Percentiles rank a stretch among this genome's conserved stretches.
Evolutionary conservation across 169 alveolate genomes (phyloP).

Genomic region (Cryptosporidium ryanae): DNA sequence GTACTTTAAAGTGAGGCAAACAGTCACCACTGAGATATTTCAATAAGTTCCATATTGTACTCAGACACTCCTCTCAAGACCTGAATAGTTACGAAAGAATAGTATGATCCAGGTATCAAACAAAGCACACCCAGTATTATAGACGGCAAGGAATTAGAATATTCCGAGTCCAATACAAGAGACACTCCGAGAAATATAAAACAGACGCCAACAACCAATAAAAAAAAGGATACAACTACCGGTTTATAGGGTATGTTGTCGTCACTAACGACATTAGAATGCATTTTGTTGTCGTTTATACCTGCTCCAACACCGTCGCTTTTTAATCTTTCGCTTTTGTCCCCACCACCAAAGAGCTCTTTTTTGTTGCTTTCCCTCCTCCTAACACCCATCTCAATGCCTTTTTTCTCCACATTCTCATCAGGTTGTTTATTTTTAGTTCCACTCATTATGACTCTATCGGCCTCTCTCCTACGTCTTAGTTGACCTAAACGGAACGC

Average conservation of each 20-base stretch:
- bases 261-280: not conserved
- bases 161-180: conserved; percentile 20
- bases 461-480: too few relatives aligned
- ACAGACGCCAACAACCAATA: conserved; percentile 75
- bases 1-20: too few relatives aligned
- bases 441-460: too few relatives aligned
- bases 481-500: too few relatives aligned
- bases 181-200: conserved; percentile 69
- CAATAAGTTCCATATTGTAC: conserved; percentile 70
- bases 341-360: not conserved
- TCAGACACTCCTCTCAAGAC: conserved; percentile 79
- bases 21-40: not conserved
- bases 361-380: not conserved
- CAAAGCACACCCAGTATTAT: conserved; percentile 78
- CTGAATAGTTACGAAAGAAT: conserved; percentile 78
- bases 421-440: too few relatives aligned
- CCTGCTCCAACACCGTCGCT: too few relatives aligned
- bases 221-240: conserved; percentile 72
- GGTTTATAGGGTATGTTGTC: conserved; percentile 21
- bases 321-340: too few relatives aligned
- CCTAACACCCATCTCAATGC: not conserved
- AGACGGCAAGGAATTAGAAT: conserved; percentile 65
- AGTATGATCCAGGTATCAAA: conserved; percentile 82
- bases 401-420: not conserved
- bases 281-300: not conserved